Evolutionary conservation across 805 yeast species (phyloP), one percentile per base, ranked within the genome.

Genomic region (Clavispora fructus): DNA sequence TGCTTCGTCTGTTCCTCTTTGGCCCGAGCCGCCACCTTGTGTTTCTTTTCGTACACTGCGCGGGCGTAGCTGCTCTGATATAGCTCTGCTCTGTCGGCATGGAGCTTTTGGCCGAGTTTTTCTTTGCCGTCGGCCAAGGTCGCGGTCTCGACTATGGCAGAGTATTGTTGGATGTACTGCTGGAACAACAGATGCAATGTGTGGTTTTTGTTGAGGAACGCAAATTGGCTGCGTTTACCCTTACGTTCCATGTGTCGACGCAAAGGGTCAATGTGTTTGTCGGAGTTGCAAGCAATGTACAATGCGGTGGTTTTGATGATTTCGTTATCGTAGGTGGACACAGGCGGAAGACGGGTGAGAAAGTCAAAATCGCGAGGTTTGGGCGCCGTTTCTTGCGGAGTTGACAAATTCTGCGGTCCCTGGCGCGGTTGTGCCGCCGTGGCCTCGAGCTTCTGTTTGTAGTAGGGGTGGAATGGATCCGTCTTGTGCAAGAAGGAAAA

Each of bases 251-350:
- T 61, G 30, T 83, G 71, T 2, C 64, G 59, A 2, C 63, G 58
- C 17, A 77, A 53, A 25, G 47, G 48, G 3, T 53, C 43, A n/a
- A 52, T 61, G 45, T 77, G 75, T 11, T 57, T 60, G 1, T 65
- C 64, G 1, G 87, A 87, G 57, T 87, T 82, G 14, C 71, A 60
- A 1, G 89, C 87, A 1, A 79, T 79, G 55, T 77, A 80, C 44
- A 79, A 72, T 0, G 97, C 97, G 1, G 91, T 79, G 2, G 80
- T 57, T 59, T 87, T 85, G 38, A 92, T 75, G 10, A 85, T 70
- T 26, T 84, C 85, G 26, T 85, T 64, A 60, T 90, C 96, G 28
- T 74, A 67, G 0, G 76, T 59, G 0, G 92, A 79, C 3, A 88
- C 69, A 43, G 62, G 63, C 38, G 67, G 69, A 44, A 60, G 49